Percentiles rank a stretch among this genome's conserved stretches.
Conservation (phyloP, 164 flowering plant genomes). For the Vitis rupestris region DNA sequence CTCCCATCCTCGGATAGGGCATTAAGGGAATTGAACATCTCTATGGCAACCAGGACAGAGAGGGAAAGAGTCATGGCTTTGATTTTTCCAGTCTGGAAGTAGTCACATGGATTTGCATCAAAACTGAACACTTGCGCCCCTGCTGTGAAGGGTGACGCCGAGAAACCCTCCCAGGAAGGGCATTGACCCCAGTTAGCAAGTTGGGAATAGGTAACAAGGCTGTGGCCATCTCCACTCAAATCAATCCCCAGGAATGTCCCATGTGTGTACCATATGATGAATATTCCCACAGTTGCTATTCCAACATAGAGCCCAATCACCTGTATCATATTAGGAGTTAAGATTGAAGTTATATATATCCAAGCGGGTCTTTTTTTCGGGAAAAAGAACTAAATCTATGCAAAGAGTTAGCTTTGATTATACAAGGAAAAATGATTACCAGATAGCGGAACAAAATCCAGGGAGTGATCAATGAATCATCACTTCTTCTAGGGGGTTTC, state of each 20-base stretch:
- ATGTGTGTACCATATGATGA: slow-evolving; percentile 84
- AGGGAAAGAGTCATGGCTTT: slow-evolving; percentile 86
- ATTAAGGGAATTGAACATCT: slow-evolving; percentile 89
- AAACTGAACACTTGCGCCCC: slow-evolving; percentile 55
- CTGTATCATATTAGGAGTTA: slow-evolving; percentile 27
- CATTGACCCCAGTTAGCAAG: slow-evolving; percentile 82
- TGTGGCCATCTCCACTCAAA: slow-evolving; percentile 75
- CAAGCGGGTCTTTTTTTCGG: neutral
- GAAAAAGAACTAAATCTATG: too few species aligned
- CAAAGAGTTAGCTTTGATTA: too few species aligned
- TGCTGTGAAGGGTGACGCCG: slow-evolving; percentile 67
- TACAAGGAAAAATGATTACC: slow-evolving; percentile 32
- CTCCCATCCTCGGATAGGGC: slow-evolving; percentile 85
- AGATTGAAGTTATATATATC: neutral
- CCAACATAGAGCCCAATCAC: slow-evolving; percentile 88
- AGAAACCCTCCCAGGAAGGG: slow-evolving; percentile 63
- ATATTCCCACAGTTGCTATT: slow-evolving; percentile 80
- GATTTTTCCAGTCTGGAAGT: slow-evolving; percentile 74
- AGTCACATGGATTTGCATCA: slow-evolving; percentile 69
- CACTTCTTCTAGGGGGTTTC: slow-evolving; percentile 85
- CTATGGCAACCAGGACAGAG: slow-evolving; percentile 82
- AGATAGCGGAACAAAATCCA: slow-evolving; percentile 90
- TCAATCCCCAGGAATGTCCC: slow-evolving; percentile 72
- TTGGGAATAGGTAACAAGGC: slow-evolving; percentile 71
- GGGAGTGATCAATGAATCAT: slow-evolving; percentile 74